Percentiles rank a stretch among this genome's conserved stretches.
These are phyloP conservation scores for Escallonia herrerae DNA, from an alignment of 129 eudicot species.

Conservation along the genomic window DNA sequence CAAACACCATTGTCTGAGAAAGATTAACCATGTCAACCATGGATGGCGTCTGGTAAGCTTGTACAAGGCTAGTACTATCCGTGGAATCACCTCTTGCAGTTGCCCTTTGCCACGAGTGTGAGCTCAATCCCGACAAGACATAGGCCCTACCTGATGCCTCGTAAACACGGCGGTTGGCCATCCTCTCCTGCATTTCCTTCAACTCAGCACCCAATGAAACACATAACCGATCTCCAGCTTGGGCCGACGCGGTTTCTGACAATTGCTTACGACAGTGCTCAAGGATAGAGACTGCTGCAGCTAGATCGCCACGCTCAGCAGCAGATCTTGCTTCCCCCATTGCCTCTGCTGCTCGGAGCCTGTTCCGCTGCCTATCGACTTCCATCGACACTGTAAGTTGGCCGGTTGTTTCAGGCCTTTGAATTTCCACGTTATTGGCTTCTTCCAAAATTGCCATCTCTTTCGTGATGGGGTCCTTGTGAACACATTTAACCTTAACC, in stretches of 20 bases:
- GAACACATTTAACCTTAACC: slow-evolving; percentile 40
- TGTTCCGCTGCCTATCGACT: slow-evolving; percentile 71
- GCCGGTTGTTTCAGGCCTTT: slow-evolving; percentile 45
- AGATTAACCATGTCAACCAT: slow-evolving; percentile 78
- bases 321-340: slow-evolving; percentile 58
- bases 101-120: slow-evolving; percentile 95
- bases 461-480: slow-evolving; percentile 49
- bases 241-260: slow-evolving; percentile 36
- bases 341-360: slow-evolving; percentile 61
- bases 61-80: slow-evolving; percentile 37
- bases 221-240: slow-evolving; percentile 51
- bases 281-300: slow-evolving; percentile 43
- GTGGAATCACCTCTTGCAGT: slow-evolving; percentile 78
- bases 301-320: slow-evolving; percentile 65
- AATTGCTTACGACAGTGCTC: slow-evolving; percentile 40
- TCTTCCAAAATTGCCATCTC: slow-evolving; percentile 22
- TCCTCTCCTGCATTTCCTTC: slow-evolving; percentile 69
- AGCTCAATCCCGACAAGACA: slow-evolving; percentile 74
- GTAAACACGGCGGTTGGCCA: slow-evolving; percentile 59
- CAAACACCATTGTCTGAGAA: slow-evolving; percentile 65
- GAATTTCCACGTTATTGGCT: slow-evolving; percentile 32
- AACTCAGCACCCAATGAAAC: slow-evolving; percentile 60
- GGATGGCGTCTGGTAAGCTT: slow-evolving; percentile 64
- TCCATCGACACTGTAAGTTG: slow-evolving; percentile 35
- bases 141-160: slow-evolving; percentile 82